Evolutionary conservation across 352 stramenopile species (phyloP), one percentile per base, ranked within the genome.

Genomic region (Globisporangium recalcitrans): DNA sequence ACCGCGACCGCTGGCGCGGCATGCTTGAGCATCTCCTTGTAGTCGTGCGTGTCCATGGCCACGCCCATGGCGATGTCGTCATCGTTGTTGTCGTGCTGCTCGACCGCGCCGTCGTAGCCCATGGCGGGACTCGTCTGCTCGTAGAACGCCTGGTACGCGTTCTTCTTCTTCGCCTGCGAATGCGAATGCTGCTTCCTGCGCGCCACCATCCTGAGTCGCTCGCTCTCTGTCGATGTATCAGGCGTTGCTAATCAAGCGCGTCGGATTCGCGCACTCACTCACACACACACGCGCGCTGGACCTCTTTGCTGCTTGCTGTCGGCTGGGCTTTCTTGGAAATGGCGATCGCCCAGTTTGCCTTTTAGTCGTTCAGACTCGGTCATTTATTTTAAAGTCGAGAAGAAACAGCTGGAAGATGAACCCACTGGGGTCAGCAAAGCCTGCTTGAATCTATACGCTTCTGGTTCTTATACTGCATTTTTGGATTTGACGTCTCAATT

Each of bases 41-140:
- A 89, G 66, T 87, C 85, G 67, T 71, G 70, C 44, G 80, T 87
- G 65, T 80, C 77, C 46, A 89, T 69, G 44, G 80, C 76, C 13
- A 89, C 48, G 21, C 82, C 82, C 21, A 90, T 53, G 14, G 40
- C 47, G 31, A 59, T 46, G 51, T 61, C 55, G 14, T n/a, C 27
- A 31, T 5, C 27, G 27, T 56, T 49, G 21, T 48, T 49, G 24
- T 51, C 40, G 21, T 52, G 16, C 9, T 51, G 10, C 9, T 59
- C 52, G 14, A 49, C 9, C 14, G 21, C n/a, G 47, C 26, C 13
- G 32, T 56, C 21, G 19, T 49, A 7, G 5, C 42, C 42, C 40
- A 36, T 46, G 6, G 54, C 56, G n/a, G 32, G 34, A 65, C 26
- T 62, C 19, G 71, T 62, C 7, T 58, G 61, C 26, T 63, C 29